Evolutionary conservation across 352 stramenopile species (phyloP).

Genomic region (Pythium insidiosum): DNA sequence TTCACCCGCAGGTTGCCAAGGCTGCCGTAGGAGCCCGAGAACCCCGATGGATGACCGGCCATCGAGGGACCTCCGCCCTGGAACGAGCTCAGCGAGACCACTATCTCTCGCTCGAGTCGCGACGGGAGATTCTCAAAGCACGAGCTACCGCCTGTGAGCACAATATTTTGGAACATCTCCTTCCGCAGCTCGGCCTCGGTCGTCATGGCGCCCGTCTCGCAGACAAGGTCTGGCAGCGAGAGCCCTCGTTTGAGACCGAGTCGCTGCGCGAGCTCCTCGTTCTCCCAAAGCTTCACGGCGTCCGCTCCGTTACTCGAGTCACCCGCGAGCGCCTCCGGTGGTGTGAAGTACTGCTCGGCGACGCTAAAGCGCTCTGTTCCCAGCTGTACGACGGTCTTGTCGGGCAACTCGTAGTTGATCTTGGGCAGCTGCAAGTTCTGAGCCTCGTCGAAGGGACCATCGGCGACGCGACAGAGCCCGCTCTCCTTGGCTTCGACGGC

Average conservation of each 20-base stretch:
- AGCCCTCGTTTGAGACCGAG: conserved; percentile 24
- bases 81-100: conserved; percentile 37
- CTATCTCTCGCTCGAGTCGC: conserved; percentile 65
- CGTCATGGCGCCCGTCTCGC: conserved; percentile 47
- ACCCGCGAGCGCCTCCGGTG: neutral
- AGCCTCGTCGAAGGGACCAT: conserved; percentile 58
- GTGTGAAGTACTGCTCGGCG: conserved; percentile 83
- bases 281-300: neutral
- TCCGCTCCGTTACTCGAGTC: no score
- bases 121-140: conserved; percentile 75
- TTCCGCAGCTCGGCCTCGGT: conserved; percentile 70
- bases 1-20: conserved; percentile 58
- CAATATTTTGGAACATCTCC: conserved; percentile 78
- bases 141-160: conserved; percentile 69
- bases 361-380: conserved; percentile 85
- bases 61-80: conserved; percentile 15
- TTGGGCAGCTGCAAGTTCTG: conserved; percentile 66
- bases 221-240: conserved; percentile 53
- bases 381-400: conserved; percentile 78
- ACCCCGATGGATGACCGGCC: conserved; percentile 4
- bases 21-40: conserved; percentile 2
- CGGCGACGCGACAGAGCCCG: conserved; percentile 58
- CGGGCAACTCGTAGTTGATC: conserved; percentile 75
- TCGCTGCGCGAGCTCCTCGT: conserved; percentile 1
- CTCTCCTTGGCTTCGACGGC: conserved; percentile 71